Percentiles rank a stretch among this genome's conserved stretches.
phyloP scores from a whole-genome alignment of 306 rosid genomes.

The Inga laurina region DNA sequence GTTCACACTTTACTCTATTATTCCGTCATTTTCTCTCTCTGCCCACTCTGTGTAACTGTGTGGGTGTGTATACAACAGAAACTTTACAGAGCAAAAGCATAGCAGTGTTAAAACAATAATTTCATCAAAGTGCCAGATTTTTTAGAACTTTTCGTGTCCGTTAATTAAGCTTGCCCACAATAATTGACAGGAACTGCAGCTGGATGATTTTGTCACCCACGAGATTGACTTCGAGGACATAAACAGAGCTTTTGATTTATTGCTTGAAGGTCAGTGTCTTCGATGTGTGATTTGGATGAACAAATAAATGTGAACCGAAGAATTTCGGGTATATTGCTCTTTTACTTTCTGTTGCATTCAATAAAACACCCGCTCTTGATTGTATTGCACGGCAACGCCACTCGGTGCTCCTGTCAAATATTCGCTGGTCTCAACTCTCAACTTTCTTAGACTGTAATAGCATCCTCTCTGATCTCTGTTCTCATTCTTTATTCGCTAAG shows the following conservation, averaged over 20 bases:
- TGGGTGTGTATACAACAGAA: not conserved
- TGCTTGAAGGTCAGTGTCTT: conserved; percentile 60
- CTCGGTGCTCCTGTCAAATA: not conserved
- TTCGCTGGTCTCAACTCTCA: not conserved
- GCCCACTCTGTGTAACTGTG: not conserved
- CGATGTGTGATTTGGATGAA: conserved; percentile 83
- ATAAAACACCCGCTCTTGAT: conserved; percentile 16
- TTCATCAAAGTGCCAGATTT: not conserved
- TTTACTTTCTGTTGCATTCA: not conserved
- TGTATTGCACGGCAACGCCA: not conserved
- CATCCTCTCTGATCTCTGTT: not conserved
- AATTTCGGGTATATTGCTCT: not conserved
- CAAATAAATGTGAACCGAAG: conserved; percentile 20
- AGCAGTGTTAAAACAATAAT: not conserved
- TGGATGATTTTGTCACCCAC: conserved; percentile 82
- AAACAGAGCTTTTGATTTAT: conserved; percentile 76
- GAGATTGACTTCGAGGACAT: conserved; percentile 70
- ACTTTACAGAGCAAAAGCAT: not conserved
- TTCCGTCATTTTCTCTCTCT: not conserved
- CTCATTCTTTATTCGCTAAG: not conserved
- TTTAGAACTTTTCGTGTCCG: not conserved
- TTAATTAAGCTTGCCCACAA: not conserved
- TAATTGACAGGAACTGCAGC: conserved; percentile 56
- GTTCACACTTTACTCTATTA: not conserved
- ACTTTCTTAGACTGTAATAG: not conserved